These are phyloP conservation scores for Aspergillus cejpii DNA, from an alignment of 2,329 filamentous ascomycete species.

Conservation along the genomic window DNA sequence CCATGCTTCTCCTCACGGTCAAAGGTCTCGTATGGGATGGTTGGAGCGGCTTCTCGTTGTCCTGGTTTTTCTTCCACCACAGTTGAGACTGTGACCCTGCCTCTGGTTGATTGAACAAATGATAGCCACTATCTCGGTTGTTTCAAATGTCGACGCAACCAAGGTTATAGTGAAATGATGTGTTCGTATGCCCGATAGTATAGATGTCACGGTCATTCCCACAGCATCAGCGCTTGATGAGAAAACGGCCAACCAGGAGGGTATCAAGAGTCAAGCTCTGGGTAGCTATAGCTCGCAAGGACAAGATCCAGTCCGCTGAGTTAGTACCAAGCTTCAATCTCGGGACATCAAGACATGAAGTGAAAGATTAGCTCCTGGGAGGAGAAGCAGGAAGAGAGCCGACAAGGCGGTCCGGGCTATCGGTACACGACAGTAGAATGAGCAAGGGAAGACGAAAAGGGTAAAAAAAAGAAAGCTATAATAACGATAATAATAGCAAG, in stretches of 20 bases:
- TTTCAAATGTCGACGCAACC: too few relatives aligned
- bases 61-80: too few relatives aligned
- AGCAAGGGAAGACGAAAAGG: constrained; percentile 2
- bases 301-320: constrained; percentile 1
- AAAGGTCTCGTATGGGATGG: background rate
- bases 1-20: constrained; percentile 42
- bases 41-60: background rate
- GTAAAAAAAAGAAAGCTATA: constrained; percentile 5
- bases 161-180: too few relatives aligned
- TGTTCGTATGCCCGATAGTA: background rate
- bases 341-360: constrained; percentile 2
- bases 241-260: background rate
- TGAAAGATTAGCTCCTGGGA: background rate
- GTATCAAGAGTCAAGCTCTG: background rate
- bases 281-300: background rate
- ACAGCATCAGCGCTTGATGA: background rate
- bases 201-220: background rate
- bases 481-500: constrained; percentile 15
- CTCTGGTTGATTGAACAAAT: too few relatives aligned
- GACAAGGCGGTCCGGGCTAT: constrained; percentile 5
- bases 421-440: constrained; percentile 1
- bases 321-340: background rate
- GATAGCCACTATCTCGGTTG: too few relatives aligned
- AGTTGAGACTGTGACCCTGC: too few relatives aligned
- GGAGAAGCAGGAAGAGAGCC: constrained; percentile 4